These are phyloP conservation scores for Phytophthora sp. DNA, from an alignment of 352 stramenopile species.

Conservation along the genomic window DNA sequence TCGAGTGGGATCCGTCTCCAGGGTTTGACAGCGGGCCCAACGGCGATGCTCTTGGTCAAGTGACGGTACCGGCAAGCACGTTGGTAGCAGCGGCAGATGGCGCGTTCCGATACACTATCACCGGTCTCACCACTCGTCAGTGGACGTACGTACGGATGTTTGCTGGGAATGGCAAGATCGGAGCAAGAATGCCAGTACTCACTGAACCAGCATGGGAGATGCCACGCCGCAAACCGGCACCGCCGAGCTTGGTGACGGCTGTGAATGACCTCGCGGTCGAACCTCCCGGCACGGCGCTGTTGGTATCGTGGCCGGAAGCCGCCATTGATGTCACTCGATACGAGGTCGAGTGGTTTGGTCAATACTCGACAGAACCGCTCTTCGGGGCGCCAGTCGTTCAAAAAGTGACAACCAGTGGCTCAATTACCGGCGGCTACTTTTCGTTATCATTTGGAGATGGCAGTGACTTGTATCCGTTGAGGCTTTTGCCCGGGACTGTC, in stretches of 20 bases:
- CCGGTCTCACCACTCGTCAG: slow-evolving; percentile 47
- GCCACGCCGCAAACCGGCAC: slow-evolving; percentile 61
- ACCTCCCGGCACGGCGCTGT: slow-evolving; percentile 53
- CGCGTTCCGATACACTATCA: slow-evolving; percentile 53
- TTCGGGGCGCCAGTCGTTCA: slow-evolving; percentile 69
- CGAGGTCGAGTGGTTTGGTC: slow-evolving; percentile 79
- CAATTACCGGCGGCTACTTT: slow-evolving; percentile 62
- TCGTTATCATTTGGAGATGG: slow-evolving; percentile 63
- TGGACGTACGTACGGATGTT: slow-evolving; percentile 79
- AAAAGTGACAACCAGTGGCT: slow-evolving; percentile 53
- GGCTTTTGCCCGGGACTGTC: slow-evolving; percentile 56
- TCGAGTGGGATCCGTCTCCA: slow-evolving; percentile 90
- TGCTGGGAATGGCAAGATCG: slow-evolving; percentile 65
- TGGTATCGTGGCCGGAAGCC: slow-evolving; percentile 59
- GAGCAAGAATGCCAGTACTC: slow-evolving; percentile 43
- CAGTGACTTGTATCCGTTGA: slow-evolving; percentile 41
- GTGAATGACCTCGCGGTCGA: slow-evolving; percentile 42
- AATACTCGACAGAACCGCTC: slow-evolving; percentile 50
- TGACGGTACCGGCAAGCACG: slow-evolving; percentile 31
- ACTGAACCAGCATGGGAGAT: slow-evolving; percentile 67
- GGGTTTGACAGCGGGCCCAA: slow-evolving; percentile 78
- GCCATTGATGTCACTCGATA: slow-evolving; percentile 45
- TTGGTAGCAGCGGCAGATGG: slow-evolving; percentile 30
- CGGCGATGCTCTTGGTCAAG: slow-evolving; percentile 58
- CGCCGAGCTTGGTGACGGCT: slow-evolving; percentile 40